Base-by-base conservation (phyloP, 2,329 filamentous ascomycete genomes). In the Ambrosiella beaveri region DNA sequence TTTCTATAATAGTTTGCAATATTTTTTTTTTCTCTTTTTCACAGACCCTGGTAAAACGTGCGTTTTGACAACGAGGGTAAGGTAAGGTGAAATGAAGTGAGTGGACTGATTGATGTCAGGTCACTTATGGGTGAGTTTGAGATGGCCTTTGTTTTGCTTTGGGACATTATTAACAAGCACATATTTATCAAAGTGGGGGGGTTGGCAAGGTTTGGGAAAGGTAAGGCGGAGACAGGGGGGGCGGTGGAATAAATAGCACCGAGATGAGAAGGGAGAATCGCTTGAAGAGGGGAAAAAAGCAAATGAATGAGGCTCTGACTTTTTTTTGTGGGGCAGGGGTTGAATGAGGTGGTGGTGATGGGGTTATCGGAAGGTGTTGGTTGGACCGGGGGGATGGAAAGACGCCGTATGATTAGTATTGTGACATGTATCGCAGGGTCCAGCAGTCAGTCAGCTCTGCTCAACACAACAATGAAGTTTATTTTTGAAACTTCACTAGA, bases 31-130 rank as follows among this genome's bases (percentile, higher is more conserved):
- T 27, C 27, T 27, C 27, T 27, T 27, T 27, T 27, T 27, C 27
- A 27, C 3, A 27, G 5, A 4, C 27, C 27, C 27, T 27, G 27
- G 3, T 27, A 27, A 4, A 27, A 27, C 27, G 27, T 27, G 27
- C 27, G 27, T 27, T 27, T 27, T 27, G 27, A 27, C 27, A 27
- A 27, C 27, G 27, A 27, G 27, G 27, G 27, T 27, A 27, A 27
- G 27, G 27, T 4, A 27, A 27, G 27, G 27, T 27, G 27, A 27
- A 27, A 27, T 27, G 27, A 27, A 4, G 27, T 27, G 19, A 36
- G 52, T 54, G 38, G 52, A 41, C 52, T 54, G 52, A 54, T 54
- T 54, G 52, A 40, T 38, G 37, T 54, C 52, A 54, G 19, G 52
- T 54, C 52, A 19, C 19, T 19, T 19, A 19, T 19, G 13, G 47